Percentiles rank a stretch among this genome's conserved stretches.
Evolutionary conservation across 2,329 filamentous ascomycete species (phyloP).

Genomic region (Dactylellina parvicollis): DNA sequence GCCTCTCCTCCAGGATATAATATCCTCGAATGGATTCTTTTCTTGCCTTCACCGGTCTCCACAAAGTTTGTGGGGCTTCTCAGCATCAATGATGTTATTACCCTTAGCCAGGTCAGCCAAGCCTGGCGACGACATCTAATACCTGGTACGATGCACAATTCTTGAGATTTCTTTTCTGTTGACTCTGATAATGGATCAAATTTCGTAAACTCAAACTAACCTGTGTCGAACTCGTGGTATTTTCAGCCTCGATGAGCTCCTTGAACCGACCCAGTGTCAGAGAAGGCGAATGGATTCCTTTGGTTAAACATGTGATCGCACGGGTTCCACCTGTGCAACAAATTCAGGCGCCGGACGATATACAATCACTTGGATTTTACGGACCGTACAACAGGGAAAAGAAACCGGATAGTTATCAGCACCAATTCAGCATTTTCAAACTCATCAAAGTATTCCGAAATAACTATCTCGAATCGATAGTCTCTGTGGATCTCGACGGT

Average conservation of each 20-base stretch:
- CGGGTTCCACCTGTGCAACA: not conserved
- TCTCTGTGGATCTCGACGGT: conserved; percentile 8
- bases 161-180: too few species aligned
- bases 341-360: not conserved
- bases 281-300: conserved; percentile 15
- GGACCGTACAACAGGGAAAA: conserved; percentile 10
- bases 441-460: conserved; percentile 19
- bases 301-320: conserved; percentile 5
- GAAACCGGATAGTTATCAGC: not conserved
- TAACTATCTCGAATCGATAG: conserved; percentile 6
- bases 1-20: conserved; percentile 8
- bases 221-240: not conserved
- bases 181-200: too few species aligned
- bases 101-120: conserved; percentile 19
- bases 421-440: conserved; percentile 14
- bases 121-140: conserved; percentile 13
- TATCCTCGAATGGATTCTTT: conserved; percentile 23
- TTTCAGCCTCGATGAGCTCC: not conserved
- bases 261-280: not conserved
- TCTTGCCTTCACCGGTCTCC: conserved; percentile 1
- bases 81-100: conserved; percentile 28
- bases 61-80: conserved; percentile 14
- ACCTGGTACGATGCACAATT: too few species aligned
- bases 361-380: conserved; percentile 17
- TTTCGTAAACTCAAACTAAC: not conserved